Conservation (phyloP, 2,329 filamentous ascomycete genomes). For the Malbranchea cinnamomea region DNA sequence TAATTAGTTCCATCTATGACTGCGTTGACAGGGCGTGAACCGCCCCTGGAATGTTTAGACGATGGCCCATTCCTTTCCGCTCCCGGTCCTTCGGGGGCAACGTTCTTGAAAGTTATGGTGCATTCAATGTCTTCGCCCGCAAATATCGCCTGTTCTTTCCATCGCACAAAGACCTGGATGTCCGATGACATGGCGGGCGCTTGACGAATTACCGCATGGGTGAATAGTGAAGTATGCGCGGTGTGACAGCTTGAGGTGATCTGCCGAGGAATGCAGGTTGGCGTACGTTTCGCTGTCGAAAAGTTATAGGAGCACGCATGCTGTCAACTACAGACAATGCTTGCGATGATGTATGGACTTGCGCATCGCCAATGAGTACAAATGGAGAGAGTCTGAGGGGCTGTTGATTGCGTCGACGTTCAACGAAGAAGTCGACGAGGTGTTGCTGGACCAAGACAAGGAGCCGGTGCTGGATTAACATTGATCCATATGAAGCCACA, state of each 20-base stretch:
- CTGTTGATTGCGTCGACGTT: too few relatives aligned
- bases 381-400: too few relatives aligned
- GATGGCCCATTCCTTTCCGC: conserved; percentile 17
- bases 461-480: too few relatives aligned
- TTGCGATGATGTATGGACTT: too few relatives aligned
- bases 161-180: conserved; percentile 90
- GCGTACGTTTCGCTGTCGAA: too few relatives aligned
- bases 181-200: conserved; percentile 38
- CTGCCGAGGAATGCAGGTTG: conserved; percentile 3
- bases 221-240: too few relatives aligned
- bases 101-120: conserved; percentile 90
- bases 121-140: conserved; percentile 92
- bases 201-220: conserved; percentile 4
- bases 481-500: too few relatives aligned
- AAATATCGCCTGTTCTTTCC: conserved; percentile 88
- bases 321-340: too few relatives aligned
- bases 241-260: conserved; percentile 1
- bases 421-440: too few relatives aligned
- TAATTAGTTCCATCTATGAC: conserved; percentile 22
- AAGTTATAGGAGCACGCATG: too few relatives aligned
- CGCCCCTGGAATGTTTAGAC: conserved; percentile 22
- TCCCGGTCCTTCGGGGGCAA: conserved; percentile 34
- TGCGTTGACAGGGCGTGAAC: conserved; percentile 21
- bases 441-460: too few relatives aligned
- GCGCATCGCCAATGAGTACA: too few relatives aligned